Percentiles rank a stretch among this genome's conserved stretches.
phyloP scores from a whole-genome alignment of 176 grass and related monocot species.

The Triticum monococcum region DNA sequence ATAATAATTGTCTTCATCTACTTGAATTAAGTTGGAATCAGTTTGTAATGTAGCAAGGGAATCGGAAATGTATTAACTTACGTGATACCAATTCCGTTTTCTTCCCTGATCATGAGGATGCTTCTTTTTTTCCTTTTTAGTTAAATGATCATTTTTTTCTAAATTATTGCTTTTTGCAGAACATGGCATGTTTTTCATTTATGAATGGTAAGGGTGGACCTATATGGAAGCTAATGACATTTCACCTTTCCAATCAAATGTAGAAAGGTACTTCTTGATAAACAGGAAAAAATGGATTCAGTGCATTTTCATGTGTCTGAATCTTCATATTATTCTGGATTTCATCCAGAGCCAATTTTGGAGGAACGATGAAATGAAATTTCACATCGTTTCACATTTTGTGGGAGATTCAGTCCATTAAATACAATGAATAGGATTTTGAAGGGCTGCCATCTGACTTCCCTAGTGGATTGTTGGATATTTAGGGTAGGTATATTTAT shows the following conservation, averaged over 20 bases:
- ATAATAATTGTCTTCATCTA: background rate
- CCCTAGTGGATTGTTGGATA: constrained; percentile 82
- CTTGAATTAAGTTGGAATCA: constrained; percentile 9
- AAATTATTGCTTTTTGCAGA: constrained; percentile 49
- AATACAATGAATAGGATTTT: constrained; percentile 74
- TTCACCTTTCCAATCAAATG: constrained; percentile 60
- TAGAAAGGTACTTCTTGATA: constrained; percentile 11
- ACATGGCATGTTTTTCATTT: constrained; percentile 93
- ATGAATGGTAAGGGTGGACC: constrained; percentile 86
- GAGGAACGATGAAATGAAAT: constrained; percentile 48
- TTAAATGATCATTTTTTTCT: background rate
- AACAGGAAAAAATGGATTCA: no score
- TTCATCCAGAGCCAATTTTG: constrained; percentile 52
- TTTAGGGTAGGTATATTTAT: constrained; percentile 62
- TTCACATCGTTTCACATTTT: constrained; percentile 12
- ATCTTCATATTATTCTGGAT: background rate
- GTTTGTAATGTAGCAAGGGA: background rate
- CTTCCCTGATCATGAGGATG: background rate
- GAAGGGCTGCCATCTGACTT: constrained; percentile 90
- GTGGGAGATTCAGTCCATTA: constrained; percentile 77
- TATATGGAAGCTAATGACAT: constrained; percentile 86
- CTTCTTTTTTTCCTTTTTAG: background rate
- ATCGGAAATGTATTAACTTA: background rate
- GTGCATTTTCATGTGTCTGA: no score
- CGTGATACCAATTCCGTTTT: no score